Conservation (phyloP, 164 flowering plant genomes). For the Vitis rupestris region DNA sequence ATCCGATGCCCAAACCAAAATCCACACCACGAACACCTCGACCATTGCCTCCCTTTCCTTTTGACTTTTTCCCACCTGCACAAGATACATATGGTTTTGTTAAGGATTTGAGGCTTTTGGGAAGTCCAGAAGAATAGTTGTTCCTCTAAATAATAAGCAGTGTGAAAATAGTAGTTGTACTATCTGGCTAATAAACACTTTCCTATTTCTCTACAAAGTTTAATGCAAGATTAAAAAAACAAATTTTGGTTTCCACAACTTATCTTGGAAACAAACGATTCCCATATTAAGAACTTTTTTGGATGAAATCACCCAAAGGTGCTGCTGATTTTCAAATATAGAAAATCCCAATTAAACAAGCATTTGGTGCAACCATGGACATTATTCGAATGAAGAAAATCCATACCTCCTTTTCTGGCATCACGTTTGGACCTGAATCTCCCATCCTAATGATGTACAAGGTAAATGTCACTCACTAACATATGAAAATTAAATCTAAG, state of each 20-base stretch:
- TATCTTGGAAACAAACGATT: neutral
- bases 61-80: slow-evolving; percentile 80
- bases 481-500: neutral
- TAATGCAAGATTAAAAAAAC: neutral
- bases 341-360: neutral
- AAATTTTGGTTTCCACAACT: neutral
- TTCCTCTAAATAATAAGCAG: no score
- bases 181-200: no score
- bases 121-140: no score
- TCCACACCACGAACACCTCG: slow-evolving; percentile 98
- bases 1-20: slow-evolving; percentile 95
- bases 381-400: neutral
- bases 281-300: neutral
- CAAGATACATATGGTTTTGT: slow-evolving; percentile 2
- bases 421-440: slow-evolving; percentile 96
- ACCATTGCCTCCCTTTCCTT: slow-evolving; percentile 67
- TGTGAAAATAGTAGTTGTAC: no score
- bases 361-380: no score
- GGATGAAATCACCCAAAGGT: neutral
- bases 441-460: slow-evolving; percentile 72
- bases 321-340: neutral
- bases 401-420: slow-evolving; percentile 91
- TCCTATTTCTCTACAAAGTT: no score
- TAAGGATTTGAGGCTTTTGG: neutral
- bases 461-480: slow-evolving; percentile 22